Percentiles rank a stretch among this genome's conserved stretches.
phyloP scores from a whole-genome alignment of 495 filamentous ascomycete genomes.

The Viridothelium virens region DNA sequence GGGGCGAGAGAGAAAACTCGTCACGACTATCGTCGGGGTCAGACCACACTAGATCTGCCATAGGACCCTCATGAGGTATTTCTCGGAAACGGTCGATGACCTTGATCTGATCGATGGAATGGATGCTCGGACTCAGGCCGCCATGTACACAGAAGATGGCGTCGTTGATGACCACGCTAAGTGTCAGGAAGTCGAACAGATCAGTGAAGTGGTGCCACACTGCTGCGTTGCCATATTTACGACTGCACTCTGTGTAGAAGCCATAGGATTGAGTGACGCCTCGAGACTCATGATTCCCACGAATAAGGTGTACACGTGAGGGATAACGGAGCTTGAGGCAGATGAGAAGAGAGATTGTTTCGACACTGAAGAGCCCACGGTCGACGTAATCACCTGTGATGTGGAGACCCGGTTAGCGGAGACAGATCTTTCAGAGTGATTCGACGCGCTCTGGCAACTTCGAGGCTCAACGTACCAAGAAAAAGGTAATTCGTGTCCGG shows the following conservation, averaged over 20 bases:
- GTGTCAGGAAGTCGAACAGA: slow-evolving; percentile 97
- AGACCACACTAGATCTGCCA: slow-evolving; percentile 99
- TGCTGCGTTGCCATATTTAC: slow-evolving; percentile 96
- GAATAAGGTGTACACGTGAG: slow-evolving; percentile 82
- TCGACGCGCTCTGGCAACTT: slow-evolving; percentile 1
- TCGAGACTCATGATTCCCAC: slow-evolving; percentile 93
- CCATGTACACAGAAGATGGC: slow-evolving; percentile 99
- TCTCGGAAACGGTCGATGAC: slow-evolving; percentile 98
- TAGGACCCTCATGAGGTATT: slow-evolving; percentile 95
- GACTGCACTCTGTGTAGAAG: slow-evolving; percentile 95
- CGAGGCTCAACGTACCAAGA: slow-evolving; percentile 53
- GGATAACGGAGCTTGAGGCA: slow-evolving; percentile 93
- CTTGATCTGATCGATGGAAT: slow-evolving; percentile 98
- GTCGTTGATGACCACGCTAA: slow-evolving; percentile 96
- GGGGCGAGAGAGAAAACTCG: slow-evolving; percentile 88
- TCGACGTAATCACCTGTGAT: slow-evolving; percentile 78
- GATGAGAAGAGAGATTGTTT: slow-evolving; percentile 91
- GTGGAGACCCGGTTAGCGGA: not conserved
- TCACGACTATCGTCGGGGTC: slow-evolving; percentile 93
- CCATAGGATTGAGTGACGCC: slow-evolving; percentile 98
- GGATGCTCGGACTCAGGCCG: slow-evolving; percentile 88
- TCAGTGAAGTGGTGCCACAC: slow-evolving; percentile 99
- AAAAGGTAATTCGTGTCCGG: slow-evolving; percentile 98
- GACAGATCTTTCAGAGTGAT: not conserved
- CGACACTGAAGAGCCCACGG: slow-evolving; percentile 90